Percentiles rank a stretch among this genome's conserved stretches.
These are phyloP conservation scores for Remersonia thermophila DNA, from an alignment of 2,329 filamentous ascomycete genomes.

Conservation along the genomic window DNA sequence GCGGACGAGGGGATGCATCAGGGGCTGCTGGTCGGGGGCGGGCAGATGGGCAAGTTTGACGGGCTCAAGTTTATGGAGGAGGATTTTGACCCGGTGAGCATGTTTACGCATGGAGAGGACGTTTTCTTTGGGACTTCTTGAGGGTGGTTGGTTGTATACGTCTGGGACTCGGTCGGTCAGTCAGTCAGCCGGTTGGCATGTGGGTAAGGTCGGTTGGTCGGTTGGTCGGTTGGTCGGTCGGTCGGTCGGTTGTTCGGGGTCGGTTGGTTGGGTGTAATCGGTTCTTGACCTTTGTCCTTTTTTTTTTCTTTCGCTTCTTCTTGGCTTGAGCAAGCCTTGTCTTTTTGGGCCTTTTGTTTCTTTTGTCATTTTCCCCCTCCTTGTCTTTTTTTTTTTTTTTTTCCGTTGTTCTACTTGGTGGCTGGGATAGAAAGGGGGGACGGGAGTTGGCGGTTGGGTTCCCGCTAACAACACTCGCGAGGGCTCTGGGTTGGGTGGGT, in stretches of 20 bases:
- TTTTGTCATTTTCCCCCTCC: no score
- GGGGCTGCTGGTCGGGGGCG: constrained; percentile 29
- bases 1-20: no score
- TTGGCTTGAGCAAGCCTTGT: constrained; percentile 1
- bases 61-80: constrained; percentile 20
- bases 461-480: no score
- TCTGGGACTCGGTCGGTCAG: no score
- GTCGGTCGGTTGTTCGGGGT: no score
- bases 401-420: not conserved
- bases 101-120: constrained; percentile 41
- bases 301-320: not conserved
- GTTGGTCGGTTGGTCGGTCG: no score
- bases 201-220: no score
- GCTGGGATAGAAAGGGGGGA: not conserved
- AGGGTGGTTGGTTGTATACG: not conserved
- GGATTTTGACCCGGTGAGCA: constrained; percentile 35
- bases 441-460: no score
- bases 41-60: constrained; percentile 29
- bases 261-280: no score
- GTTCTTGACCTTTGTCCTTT: not conserved
- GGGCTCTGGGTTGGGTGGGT: no score
- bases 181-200: no score
- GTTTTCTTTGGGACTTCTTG: constrained; percentile 34
- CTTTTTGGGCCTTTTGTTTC: not conserved
- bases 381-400: constrained; percentile 1